Evolutionary conservation across 441 rosid genomes (phyloP), one percentile per base, ranked within the genome.

Genomic region (Brassica hybrid): DNA sequence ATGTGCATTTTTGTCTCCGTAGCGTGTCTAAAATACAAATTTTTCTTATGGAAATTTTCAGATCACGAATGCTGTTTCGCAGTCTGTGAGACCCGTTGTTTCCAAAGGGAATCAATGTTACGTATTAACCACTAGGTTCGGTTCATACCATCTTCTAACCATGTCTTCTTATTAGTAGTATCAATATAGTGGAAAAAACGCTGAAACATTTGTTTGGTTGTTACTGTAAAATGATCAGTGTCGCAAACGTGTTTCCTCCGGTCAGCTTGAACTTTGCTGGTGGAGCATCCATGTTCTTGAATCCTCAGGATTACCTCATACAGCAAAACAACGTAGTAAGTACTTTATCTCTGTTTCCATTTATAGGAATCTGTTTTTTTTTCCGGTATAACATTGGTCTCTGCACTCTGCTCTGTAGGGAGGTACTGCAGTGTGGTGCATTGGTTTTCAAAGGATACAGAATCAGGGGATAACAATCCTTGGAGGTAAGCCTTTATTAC

Each of bases 181-280:
- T 17, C 48, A 0, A 3, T 36, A 10, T 27, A 18, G 16, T 77
- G 54, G 13, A 14, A 64, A 65, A 13, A 34, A 34, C 0, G 60
- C 61, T 75, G 66, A 72, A 71, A 17, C 57, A 52, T 0, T 27
- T 65, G 58, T 71, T 17, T 32, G 56, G 56, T 25, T 41, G 54
- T 75, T 48, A 12, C 32, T 60, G 45, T 25, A 34, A 64, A 43
- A 14, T 76, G 21, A 54, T 60, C 92, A 94, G 98, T 71, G 85
- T 88, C 3, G 69, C 77, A 52, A 84, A 84, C 60, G 64, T 85
- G 83, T 96, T 96, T 85, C 99, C 98, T 78, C 89, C 83, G 84
- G 91, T 96, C 78, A 88, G 89, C 81, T 87, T 96, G 45, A 89
- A 92, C 87, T 94, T 94, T 76, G 95, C 90, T 71, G 95, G 93